Evolutionary conservation across 1,139 yeast species (phyloP), one percentile per base, ranked within the genome.

Genomic region (Candida freyschussii): DNA sequence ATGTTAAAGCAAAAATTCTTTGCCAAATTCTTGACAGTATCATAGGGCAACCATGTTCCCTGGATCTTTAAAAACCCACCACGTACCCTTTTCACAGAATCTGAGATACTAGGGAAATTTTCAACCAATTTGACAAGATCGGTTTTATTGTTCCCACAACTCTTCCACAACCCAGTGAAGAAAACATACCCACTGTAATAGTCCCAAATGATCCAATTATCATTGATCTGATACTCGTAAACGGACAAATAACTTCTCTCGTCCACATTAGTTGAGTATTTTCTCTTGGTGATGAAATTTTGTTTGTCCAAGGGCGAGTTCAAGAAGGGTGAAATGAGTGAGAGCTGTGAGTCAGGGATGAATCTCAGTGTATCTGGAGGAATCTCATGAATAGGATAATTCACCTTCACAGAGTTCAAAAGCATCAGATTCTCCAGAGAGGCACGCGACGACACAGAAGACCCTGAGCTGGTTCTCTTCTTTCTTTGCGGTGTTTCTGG

Each of bases 21-120:
- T 5, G 95, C 94, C 34, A 89, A 63, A 19, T 72, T 61, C 44
- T 68, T 69, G 27, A 94, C 89, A 31, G 83, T 65, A 12, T 70
- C 70, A 53, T 63, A 81, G 2, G 96, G 94, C 26, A 87, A 62
- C 96, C 96, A 89, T 5, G 96, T 86, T 2, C 97, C 97, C 61
- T 89, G 97, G 48, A 89, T 85, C 63, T 86, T 87, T 47, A 89
- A 69, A 50, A 78, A 85, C 4, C 96, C 97, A 27, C 97, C 97
- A 36, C 96, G 65, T 14, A 87, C 86, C 30, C 96, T 69, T 47
- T 77, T 75, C 35, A 86, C 74, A 26, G 72, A 72, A 19, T 63
- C 63, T 15, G 41, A 54, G 13, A 52, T 50, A 34, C 34, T 48
- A 24, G 78, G 85, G 56, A 72, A 77, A 33, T 79, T 75, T 53